Evolutionary conservation across 2,329 filamentous ascomycete genomes (phyloP).

Genomic region (Dactylonectria estremocensis): DNA sequence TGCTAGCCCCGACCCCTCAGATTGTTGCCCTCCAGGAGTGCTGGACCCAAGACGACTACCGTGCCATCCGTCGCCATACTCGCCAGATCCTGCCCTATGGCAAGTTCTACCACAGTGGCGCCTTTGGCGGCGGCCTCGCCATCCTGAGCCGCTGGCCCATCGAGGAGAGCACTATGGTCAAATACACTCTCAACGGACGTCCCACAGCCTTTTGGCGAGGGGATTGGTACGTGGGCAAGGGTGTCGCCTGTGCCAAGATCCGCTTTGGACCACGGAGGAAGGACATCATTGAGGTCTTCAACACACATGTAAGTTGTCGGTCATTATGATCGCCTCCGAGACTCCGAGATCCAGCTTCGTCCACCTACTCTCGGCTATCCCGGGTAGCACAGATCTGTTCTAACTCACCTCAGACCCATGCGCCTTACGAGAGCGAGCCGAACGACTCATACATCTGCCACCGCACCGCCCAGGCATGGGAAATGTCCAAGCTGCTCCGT

Average conservation of each 20-base stretch:
- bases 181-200: conserved; percentile 92
- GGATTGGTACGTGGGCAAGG: conserved; percentile 97
- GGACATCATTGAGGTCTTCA: conserved; percentile 90
- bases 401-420: conserved; percentile 71
- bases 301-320: conserved; percentile 79
- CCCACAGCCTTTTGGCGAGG: conserved; percentile 95
- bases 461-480: conserved; percentile 93
- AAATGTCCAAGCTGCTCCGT: conserved; percentile 90
- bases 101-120: conserved; percentile 93
- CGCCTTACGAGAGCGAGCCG: conserved; percentile 86
- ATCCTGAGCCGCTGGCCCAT: conserved; percentile 95
- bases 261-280: conserved; percentile 75
- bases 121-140: conserved; percentile 90
- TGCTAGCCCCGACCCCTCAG: conserved; percentile 77
- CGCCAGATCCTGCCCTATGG: conserved; percentile 84
- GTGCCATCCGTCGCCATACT: conserved; percentile 81
- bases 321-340: neutral
- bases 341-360: neutral
- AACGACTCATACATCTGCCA: conserved; percentile 92
- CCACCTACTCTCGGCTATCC: neutral
- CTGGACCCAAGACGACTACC: conserved; percentile 90
- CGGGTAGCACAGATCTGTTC: neutral
- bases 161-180: conserved; percentile 87
- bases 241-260: conserved; percentile 87
- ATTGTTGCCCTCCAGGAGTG: conserved; percentile 97